Percentiles rank a stretch among this genome's conserved stretches.
Conservation (phyloP, 1,139 yeast genomes). For the Kluyveromyces sp. region DNA sequence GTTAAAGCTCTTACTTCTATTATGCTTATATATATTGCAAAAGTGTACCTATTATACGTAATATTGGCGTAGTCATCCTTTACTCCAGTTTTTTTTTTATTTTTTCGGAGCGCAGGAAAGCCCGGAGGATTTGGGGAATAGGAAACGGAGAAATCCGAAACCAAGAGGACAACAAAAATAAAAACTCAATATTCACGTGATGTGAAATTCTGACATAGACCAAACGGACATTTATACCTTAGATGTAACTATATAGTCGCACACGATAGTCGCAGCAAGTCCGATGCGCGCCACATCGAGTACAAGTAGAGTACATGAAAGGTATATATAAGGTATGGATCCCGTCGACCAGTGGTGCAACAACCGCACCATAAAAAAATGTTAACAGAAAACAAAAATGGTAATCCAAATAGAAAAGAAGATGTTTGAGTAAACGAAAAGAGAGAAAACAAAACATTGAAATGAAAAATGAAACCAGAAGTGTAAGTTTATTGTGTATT, state of each 20-base stretch:
- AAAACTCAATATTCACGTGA: background rate
- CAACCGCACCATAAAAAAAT: too few species aligned
- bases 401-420: too few species aligned
- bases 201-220: background rate
- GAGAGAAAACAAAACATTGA: background rate
- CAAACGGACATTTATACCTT: background rate
- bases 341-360: too few species aligned
- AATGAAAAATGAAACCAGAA: background rate
- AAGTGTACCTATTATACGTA: too few species aligned
- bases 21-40: background rate
- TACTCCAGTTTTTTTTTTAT: too few species aligned
- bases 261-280: slow-evolving; percentile 1
- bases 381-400: too few species aligned
- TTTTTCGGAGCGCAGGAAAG: too few species aligned
- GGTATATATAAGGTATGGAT: background rate
- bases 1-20: background rate
- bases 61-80: too few species aligned
- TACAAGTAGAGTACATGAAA: background rate
- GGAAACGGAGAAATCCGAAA: too few species aligned
- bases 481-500: background rate
- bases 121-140: too few species aligned
- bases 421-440: too few species aligned
- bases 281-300: slow-evolving; percentile 1
- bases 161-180: background rate
- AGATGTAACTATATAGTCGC: background rate